Base-by-base conservation (phyloP, 768 basidiomycete genomes). In the Boletus rubroflammeus region DNA sequence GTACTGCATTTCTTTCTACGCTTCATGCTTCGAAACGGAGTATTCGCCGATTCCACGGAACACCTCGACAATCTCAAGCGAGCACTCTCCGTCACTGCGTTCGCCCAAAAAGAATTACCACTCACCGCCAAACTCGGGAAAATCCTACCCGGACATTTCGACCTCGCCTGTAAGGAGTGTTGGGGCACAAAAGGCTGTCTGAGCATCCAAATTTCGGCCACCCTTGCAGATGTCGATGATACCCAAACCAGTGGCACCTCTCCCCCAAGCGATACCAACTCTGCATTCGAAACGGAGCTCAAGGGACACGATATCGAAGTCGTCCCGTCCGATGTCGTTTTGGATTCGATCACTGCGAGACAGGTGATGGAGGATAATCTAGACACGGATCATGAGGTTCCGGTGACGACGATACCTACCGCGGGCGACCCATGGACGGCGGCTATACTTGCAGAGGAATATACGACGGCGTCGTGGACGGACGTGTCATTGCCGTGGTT, bases 171-270 rank as follows among this genome's bases (percentile, higher is more conserved):
- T 63, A 71, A 66, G 26, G 70, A 67, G 7, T 74, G 76, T 38
- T 87, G 79, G 76, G 85, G 79, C 5, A 66, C 53, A 17, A 76
- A 74, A 54, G 53, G 73, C 59, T 34, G 72, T 68, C 49, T 65
- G 61, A 58, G 57, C 63, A 11, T 62, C 63, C 58, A 58, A 6
- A 61, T 69, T 17, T 58, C 57, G 3, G 50, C 49, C 17, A 57
- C 41, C 1, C 11, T 54, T 11, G 32, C 55, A 3, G 14, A 34
- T n/a, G 39, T 14, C 35, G 40, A 42, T 6, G 38, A 26, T n/a
- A 31, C 14, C 26, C 32, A 44, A 6, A n/a, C 23, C 34, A 47
- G 44, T n/a, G 43, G 21, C 11, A 28, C 50, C 28, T 7, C 45
- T 15, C 36, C 50, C 14, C 7, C 15, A 3, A 54, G 23, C 21